Conservation (phyloP, 2,329 filamentous ascomycete genomes). For the Hymenoscyphus occultus region DNA sequence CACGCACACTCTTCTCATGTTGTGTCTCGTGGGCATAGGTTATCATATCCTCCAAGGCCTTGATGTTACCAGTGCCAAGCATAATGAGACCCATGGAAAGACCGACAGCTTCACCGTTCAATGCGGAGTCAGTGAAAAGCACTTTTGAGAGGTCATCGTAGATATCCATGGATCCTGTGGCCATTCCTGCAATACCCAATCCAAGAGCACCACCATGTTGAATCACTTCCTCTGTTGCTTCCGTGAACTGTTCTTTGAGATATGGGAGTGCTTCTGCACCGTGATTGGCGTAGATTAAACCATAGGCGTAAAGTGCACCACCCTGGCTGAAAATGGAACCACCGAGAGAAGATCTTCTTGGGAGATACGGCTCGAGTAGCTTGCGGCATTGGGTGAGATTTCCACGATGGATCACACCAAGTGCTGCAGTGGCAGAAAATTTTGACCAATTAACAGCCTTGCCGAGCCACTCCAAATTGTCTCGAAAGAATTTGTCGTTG, state of each 20-base stretch:
- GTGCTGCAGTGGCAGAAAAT: slow-evolving; percentile 92
- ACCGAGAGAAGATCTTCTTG: slow-evolving; percentile 69
- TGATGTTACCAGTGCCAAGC: slow-evolving; percentile 95
- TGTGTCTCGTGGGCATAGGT: slow-evolving; percentile 96
- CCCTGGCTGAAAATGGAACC: slow-evolving; percentile 95
- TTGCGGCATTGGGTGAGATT: slow-evolving; percentile 93
- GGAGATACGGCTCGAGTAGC: slow-evolving; percentile 90
- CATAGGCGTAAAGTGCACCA: slow-evolving; percentile 91
- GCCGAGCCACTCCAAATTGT: slow-evolving; percentile 95
- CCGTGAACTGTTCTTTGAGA: slow-evolving; percentile 69
- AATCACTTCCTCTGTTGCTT: slow-evolving; percentile 84
- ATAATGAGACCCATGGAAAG: slow-evolving; percentile 97
- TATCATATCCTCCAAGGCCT: slow-evolving; percentile 93
- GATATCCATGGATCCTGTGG: slow-evolving; percentile 83
- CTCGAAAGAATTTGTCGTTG: slow-evolving; percentile 96
- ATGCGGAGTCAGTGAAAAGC: slow-evolving; percentile 87
- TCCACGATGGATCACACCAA: slow-evolving; percentile 94
- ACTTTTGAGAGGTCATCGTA: slow-evolving; percentile 89
- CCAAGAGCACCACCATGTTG: slow-evolving; percentile 95
- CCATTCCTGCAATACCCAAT: slow-evolving; percentile 96
- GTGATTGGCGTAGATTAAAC: slow-evolving; percentile 95
- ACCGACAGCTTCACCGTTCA: slow-evolving; percentile 95
- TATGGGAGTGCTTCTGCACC: slow-evolving; percentile 86
- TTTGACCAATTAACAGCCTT: slow-evolving; percentile 99
- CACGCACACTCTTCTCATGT: slow-evolving; percentile 97